Evolutionary conservation across 73 alveolate genomes (phyloP), one percentile per base, ranked within the genome.

Genomic region (Effrenium voratum): DNA sequence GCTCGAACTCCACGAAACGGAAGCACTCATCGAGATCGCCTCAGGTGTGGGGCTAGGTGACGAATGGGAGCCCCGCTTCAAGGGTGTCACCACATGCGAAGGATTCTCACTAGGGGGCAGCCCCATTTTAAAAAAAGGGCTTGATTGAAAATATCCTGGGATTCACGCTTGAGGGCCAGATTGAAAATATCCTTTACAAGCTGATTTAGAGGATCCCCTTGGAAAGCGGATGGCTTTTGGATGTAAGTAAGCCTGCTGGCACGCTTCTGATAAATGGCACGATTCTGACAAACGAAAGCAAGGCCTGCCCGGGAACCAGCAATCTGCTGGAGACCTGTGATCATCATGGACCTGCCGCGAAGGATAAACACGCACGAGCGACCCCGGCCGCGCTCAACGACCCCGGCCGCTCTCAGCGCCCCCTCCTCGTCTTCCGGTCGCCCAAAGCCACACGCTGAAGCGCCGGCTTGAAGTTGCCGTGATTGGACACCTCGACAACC

Each of bases 1-100:
- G 77, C 46, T 87, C 95, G 60, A 87, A 87, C 49, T 87, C 95
- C 72, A 87, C 80, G 68, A 87, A 87, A 45, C 95, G 95, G 57
- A 41, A 87, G 70, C 49, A 87, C 32, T 43, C 38, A 70, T 63
- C 95, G 2, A 60, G 82, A 28, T 87, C 95, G 36, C 95, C 95
- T 83, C 28, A n/a, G n/a, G n/a, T n/a, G n/a, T n/a, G n/a, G n/a
- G n/a, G n/a, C n/a, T n/a, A n/a, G n/a, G n/a, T n/a, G n/a, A n/a
- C n/a, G n/a, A n/a, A n/a, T n/a, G n/a, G n/a, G n/a, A n/a, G n/a
- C n/a, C n/a, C n/a, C n/a, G n/a, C n/a, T n/a, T n/a, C n/a, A n/a
- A n/a, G n/a, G n/a, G n/a, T n/a, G n/a, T n/a, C n/a, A n/a, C n/a
- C n/a, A n/a, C n/a, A n/a, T n/a, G n/a, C n/a, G n/a, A n/a, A n/a